Conservation (phyloP, 306 rosid species). For the Geum urbanum region DNA sequence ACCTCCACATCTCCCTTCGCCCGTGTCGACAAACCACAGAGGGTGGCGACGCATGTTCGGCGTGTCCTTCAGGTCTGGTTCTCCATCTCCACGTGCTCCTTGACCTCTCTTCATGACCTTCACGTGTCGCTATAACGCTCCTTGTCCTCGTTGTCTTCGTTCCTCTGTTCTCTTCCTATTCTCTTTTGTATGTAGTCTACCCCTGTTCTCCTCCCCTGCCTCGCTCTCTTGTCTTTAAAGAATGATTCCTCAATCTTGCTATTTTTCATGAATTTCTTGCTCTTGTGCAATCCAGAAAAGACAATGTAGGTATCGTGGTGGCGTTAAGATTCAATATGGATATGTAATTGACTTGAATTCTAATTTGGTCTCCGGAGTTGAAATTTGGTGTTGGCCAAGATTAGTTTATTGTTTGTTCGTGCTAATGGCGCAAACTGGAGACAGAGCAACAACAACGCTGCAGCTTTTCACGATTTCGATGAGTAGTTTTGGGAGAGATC, state of each 20-base stretch:
- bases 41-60: slow-evolving; percentile 23
- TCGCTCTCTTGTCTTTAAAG: neutral
- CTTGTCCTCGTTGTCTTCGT: neutral
- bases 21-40: slow-evolving; percentile 44
- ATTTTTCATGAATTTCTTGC: neutral
- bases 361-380: too few species aligned
- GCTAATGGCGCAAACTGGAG: slow-evolving; percentile 44
- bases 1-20: neutral
- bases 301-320: slow-evolving; percentile 20
- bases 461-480: slow-evolving; percentile 18
- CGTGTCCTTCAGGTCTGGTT: slow-evolving; percentile 29
- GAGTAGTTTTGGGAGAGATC: slow-evolving; percentile 44
- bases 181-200: too few species aligned
- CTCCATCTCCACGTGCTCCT: slow-evolving; percentile 31
- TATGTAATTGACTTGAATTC: neutral
- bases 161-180: neutral
- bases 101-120: neutral
- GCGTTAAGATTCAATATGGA: neutral
- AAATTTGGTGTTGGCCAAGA: too few species aligned
- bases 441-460: slow-evolving; percentile 20
- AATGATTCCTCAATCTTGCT: neutral
- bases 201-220: neutral
- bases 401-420: neutral
- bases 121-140: slow-evolving; percentile 34
- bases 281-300: slow-evolving; percentile 3